These are phyloP conservation scores for Aspergillus coremiiformis DNA, from an alignment of 495 filamentous ascomycete species.

Conservation along the genomic window DNA sequence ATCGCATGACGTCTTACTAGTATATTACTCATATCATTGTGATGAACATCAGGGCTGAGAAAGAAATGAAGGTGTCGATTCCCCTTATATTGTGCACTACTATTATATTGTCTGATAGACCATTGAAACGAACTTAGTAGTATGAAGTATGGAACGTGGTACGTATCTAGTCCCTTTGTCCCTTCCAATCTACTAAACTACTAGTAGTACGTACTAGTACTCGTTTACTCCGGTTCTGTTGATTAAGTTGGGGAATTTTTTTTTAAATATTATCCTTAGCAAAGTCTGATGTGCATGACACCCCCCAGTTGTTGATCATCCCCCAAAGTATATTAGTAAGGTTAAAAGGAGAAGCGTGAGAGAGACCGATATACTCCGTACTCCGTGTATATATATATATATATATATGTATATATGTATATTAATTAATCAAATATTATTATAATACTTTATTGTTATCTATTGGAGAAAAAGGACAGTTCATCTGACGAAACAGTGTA, in stretches of 20 bases:
- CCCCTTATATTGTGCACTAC: not conserved
- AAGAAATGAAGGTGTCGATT: not conserved
- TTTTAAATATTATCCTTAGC: constrained; percentile 3
- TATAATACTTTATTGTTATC: not conserved
- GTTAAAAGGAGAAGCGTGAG: not conserved
- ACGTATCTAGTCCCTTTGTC: not conserved
- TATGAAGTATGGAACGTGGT: not conserved
- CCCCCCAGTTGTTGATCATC: constrained; percentile 16
- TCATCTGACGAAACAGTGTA: no score
- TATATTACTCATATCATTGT: constrained; percentile 1
- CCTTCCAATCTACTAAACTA: no score
- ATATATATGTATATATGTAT: no score
- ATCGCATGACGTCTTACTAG: constrained; percentile 6
- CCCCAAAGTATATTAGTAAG: constrained; percentile 13
- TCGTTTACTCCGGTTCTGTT: no score
- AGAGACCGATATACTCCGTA: no score
- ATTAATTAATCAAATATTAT: not conserved
- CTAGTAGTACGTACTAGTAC: no score
- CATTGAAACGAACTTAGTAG: not conserved
- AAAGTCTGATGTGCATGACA: constrained; percentile 14
- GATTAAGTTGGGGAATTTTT: no score
- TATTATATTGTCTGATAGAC: not conserved
- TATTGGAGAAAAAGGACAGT: not conserved
- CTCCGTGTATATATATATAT: no score
- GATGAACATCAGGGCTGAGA: not conserved